phyloP scores from a whole-genome alignment of 805 yeast species.

The Saturnispora bothae region DNA sequence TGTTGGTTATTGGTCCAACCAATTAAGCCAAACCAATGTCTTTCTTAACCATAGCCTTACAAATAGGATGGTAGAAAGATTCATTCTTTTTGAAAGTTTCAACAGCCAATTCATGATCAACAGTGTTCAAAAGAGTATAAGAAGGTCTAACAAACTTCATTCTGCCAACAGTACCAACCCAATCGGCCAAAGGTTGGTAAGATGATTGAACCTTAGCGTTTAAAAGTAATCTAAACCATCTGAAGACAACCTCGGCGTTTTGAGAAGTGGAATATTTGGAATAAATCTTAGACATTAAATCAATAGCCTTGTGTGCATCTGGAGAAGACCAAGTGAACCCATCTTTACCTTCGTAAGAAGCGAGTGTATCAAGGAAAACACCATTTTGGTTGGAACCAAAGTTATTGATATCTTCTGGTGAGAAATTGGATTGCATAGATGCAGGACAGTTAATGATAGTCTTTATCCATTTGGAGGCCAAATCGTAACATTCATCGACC shows the following conservation, averaged over 20 bases:
- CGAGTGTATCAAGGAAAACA: conserved; percentile 64
- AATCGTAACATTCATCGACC: conserved; percentile 57
- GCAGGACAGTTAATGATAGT: conserved; percentile 25
- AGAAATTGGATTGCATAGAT: conserved; percentile 27
- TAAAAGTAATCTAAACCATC: conserved; percentile 65
- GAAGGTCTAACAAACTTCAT: conserved; percentile 93
- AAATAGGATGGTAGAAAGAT: conserved; percentile 71
- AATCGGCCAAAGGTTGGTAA: conserved; percentile 52
- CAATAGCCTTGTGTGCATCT: conserved; percentile 26
- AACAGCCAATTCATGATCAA: conserved; percentile 56
- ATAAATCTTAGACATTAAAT: conserved; percentile 24
- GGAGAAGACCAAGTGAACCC: conserved; percentile 29
- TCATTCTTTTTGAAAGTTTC: conserved; percentile 51
- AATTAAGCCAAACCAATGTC: conserved; percentile 51
- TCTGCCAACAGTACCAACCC: conserved; percentile 89
- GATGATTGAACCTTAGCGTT: conserved; percentile 37
- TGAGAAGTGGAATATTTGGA: conserved; percentile 39
- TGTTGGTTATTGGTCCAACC: background rate
- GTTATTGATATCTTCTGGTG: conserved; percentile 36
- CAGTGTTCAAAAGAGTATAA: conserved; percentile 51
- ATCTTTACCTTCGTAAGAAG: conserved; percentile 35
- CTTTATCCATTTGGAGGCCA: conserved; percentile 57
- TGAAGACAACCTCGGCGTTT: conserved; percentile 74
- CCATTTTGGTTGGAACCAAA: conserved; percentile 72
- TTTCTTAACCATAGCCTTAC: conserved; percentile 71